A percentile compares a stretch with the other conserved stretches of the same genome.
Evolutionary conservation across 495 filamentous ascomycete species (phyloP).

Genomic region (Tetracladium marchalianum): DNA sequence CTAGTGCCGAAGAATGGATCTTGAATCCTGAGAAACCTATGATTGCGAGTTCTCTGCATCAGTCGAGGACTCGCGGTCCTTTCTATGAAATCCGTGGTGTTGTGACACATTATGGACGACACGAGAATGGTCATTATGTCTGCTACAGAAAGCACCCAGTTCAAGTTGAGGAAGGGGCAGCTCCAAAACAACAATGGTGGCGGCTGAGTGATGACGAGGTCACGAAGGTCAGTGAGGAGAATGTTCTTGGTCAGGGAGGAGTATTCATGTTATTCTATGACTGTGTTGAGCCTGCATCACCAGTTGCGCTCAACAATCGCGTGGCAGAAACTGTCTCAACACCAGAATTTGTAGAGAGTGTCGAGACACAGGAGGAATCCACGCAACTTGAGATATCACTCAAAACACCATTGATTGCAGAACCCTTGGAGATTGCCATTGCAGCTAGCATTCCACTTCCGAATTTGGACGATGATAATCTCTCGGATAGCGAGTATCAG

Average conservation of each 20-base stretch:
- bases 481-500: conserved; percentile 8
- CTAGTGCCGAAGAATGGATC: conserved; percentile 52
- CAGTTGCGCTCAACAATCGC: neutral
- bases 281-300: conserved; percentile 28
- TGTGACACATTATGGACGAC: conserved; percentile 78
- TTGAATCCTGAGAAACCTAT: conserved; percentile 57
- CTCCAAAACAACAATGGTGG: conserved; percentile 57
- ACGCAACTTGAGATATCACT: neutral
- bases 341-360: neutral
- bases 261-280: conserved; percentile 99
- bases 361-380: neutral
- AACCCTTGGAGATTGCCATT: neutral
- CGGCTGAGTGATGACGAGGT: conserved; percentile 80
- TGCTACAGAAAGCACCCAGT: conserved; percentile 62
- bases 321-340: neutral
- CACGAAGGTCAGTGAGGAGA: conserved; percentile 56
- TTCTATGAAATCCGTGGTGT: conserved; percentile 76
- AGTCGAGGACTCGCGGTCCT: conserved; percentile 31
- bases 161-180: conserved; percentile 5
- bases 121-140: conserved; percentile 94
- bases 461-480: conserved; percentile 11
- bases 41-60: conserved; percentile 40
- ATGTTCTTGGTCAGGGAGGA: conserved; percentile 67
- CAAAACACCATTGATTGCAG: neutral
- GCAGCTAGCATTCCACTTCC: conserved; percentile 16